Evolutionary conservation across 2,329 filamentous ascomycete species (phyloP).

Genomic region (Fusarium scirpi): DNA sequence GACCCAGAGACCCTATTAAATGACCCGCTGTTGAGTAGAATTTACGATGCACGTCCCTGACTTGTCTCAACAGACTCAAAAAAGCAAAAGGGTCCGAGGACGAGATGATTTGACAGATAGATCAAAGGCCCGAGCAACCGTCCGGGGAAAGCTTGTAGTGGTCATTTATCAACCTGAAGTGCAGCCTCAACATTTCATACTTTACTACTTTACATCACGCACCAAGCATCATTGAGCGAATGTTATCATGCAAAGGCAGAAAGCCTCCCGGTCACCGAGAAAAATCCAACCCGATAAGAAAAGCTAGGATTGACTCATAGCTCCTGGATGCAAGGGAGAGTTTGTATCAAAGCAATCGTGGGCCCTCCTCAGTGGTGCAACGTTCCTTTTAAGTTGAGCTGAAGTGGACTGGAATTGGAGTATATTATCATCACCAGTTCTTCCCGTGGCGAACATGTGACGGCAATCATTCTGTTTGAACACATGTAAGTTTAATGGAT

Average conservation of each 20-base stretch:
- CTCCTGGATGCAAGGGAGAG: constrained; percentile 24
- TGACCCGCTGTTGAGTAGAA: neutral
- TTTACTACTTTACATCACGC: neutral
- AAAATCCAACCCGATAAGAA: neutral
- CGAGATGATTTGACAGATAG: neutral
- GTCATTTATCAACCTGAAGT: neutral
- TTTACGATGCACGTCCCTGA: constrained; percentile 3
- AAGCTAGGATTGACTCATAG: neutral
- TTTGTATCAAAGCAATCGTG: neutral
- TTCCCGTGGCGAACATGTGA: neutral
- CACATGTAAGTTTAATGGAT: neutral
- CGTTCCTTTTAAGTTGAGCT: neutral
- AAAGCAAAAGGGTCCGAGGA: constrained; percentile 4
- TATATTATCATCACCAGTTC: neutral
- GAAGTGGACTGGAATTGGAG: neutral
- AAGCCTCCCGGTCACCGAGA: neutral
- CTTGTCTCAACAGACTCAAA: constrained; percentile 4
- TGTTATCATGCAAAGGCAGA: neutral
- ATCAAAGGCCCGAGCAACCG: neutral
- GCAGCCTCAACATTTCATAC: neutral
- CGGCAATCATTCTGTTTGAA: neutral
- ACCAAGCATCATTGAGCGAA: neutral
- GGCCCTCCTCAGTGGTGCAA: neutral
- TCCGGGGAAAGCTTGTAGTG: neutral
- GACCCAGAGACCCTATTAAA: neutral